Conservation (phyloP, 2,329 filamentous ascomycete species). For the Nigrospora sphaerica region DNA sequence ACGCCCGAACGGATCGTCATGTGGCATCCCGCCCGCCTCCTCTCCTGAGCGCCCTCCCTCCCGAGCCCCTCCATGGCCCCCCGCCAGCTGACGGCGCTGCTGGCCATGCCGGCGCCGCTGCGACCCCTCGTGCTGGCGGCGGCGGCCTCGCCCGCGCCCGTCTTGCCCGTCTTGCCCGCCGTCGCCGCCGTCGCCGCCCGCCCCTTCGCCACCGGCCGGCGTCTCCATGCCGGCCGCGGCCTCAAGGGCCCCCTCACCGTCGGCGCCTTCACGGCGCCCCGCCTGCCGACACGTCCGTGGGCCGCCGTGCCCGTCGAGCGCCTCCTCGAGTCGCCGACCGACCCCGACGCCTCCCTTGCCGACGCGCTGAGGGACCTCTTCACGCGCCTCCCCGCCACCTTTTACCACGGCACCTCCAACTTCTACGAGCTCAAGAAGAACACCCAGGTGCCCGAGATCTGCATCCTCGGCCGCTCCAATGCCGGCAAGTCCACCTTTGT, state of each 20-base stretch:
- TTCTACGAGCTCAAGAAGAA: conserved; percentile 45
- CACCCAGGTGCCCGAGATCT: conserved; percentile 52
- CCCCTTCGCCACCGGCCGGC: neutral
- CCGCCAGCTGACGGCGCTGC: conserved; percentile 13
- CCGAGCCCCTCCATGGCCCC: conserved; percentile 6
- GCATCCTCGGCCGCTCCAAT: conserved; percentile 80
- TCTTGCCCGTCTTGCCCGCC: neutral
- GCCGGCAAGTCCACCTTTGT: conserved; percentile 86
- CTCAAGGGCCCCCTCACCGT: conserved; percentile 8
- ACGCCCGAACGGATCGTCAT: no score
- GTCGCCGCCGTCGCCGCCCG: neutral
- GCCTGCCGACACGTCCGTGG: conserved; percentile 13
- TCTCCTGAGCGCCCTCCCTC: no score
- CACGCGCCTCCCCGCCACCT: conserved; percentile 15
- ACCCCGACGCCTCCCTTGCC: conserved; percentile 13
- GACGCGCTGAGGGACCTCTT: conserved; percentile 16
- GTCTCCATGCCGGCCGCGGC: conserved; percentile 3
- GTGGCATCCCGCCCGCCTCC: no score
- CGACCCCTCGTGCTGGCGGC: conserved; percentile 14
- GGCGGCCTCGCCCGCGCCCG: conserved; percentile 1
- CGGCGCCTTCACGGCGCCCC: conserved; percentile 20
- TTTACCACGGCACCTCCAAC: conserved; percentile 16
- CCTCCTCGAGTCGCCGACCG: conserved; percentile 19
- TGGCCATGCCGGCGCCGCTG: conserved; percentile 18
- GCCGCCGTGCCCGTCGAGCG: conserved; percentile 19